Conservation (phyloP, 176 grass and related monocot genomes). For the Ensete glaucum region DNA sequence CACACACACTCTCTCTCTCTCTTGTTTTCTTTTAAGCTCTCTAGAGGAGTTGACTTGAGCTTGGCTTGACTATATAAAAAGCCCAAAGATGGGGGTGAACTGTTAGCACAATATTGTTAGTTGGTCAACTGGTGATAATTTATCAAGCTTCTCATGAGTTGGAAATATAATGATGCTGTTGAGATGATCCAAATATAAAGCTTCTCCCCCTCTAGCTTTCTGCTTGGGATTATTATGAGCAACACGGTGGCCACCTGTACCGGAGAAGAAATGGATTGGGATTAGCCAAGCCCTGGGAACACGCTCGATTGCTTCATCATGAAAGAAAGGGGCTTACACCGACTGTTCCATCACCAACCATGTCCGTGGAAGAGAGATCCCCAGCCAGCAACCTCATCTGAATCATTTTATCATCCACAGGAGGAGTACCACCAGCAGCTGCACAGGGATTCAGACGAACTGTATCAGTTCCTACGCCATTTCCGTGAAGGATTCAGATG, state of each 20-base stretch:
- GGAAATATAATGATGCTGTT: too few species aligned
- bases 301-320: background rate
- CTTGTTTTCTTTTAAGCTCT: too few species aligned
- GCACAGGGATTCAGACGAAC: background rate
- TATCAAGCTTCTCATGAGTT: too few species aligned
- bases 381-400: conserved; percentile 13
- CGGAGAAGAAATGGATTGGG: background rate
- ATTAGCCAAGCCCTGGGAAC: background rate
- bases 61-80: too few species aligned
- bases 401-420: conserved; percentile 21
- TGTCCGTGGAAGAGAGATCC: conserved; percentile 12
- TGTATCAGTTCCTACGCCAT: background rate
- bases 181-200: background rate
- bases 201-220: too few species aligned
- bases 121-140: too few species aligned
- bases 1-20: too few species aligned
- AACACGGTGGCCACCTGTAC: conserved; percentile 14
- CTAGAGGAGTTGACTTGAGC: too few species aligned
- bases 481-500: background rate
- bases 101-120: too few species aligned
- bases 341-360: conserved; percentile 18
- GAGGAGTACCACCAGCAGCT: conserved; percentile 11
- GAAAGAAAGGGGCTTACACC: conserved; percentile 1
- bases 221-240: too few species aligned
- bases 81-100: too few species aligned